Evolutionary conservation across 2,329 filamentous ascomycete genomes (phyloP).

Genomic region (Zymoseptoria pseudotritici): DNA sequence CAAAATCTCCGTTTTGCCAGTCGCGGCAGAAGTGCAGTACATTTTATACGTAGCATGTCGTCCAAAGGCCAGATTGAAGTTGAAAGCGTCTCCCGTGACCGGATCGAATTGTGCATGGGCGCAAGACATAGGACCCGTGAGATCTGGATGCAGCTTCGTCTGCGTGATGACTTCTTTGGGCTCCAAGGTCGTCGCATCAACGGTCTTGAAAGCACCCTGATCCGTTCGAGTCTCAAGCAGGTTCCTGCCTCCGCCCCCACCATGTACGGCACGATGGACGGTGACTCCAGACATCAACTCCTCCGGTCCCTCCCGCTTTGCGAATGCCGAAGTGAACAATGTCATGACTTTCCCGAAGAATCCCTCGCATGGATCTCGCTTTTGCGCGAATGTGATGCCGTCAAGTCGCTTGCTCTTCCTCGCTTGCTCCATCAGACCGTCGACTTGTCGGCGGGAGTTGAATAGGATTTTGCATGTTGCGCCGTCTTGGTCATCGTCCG

Average conservation of each 20-base stretch:
- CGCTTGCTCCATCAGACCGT: slow-evolving; percentile 55
- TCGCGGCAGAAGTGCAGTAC: slow-evolving; percentile 54
- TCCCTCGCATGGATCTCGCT: slow-evolving; percentile 65
- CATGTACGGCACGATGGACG: slow-evolving; percentile 15
- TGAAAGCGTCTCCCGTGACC: slow-evolving; percentile 65
- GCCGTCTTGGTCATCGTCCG: slow-evolving; percentile 24
- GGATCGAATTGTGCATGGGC: slow-evolving; percentile 68
- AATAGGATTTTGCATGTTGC: slow-evolving; percentile 51
- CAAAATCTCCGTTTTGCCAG: slow-evolving; percentile 60
- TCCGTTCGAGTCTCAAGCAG: slow-evolving; percentile 50
- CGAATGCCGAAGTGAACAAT: slow-evolving; percentile 39
- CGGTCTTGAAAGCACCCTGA: slow-evolving; percentile 52
- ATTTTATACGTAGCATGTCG: slow-evolving; percentile 56
- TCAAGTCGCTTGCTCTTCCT: slow-evolving; percentile 51
- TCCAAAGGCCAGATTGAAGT: slow-evolving; percentile 68
- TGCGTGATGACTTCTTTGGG: slow-evolving; percentile 58
- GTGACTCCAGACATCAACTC: slow-evolving; percentile 56
- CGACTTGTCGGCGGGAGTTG: slow-evolving; percentile 61
- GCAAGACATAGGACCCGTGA: slow-evolving; percentile 59
- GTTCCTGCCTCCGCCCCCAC: not conserved
- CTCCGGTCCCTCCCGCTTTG: not conserved
- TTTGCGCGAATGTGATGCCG: slow-evolving; percentile 60
- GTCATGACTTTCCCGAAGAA: slow-evolving; percentile 66
- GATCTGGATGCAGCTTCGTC: slow-evolving; percentile 53
- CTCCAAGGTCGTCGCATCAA: slow-evolving; percentile 65